Evolutionary conservation across 306 rosid species (phyloP), one percentile per base, ranked within the genome.

Genomic region (Dryas alaskensis): DNA sequence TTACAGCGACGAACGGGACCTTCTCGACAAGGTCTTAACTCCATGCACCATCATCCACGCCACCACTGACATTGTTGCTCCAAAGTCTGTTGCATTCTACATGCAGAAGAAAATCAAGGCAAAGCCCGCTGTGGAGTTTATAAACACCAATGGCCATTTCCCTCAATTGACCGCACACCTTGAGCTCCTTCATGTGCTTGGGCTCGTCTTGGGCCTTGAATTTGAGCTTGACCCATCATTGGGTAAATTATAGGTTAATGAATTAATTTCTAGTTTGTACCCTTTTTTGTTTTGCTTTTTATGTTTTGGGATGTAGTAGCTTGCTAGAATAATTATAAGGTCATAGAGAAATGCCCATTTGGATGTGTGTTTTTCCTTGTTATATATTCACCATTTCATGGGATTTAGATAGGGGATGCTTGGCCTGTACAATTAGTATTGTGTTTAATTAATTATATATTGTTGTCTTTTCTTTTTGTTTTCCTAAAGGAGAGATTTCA

Each of bases 41-140:
- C 95, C 97, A 52, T 87, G 95, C 89, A 88, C 92, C 3, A 87
- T 94, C 44, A 78, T 94, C 73, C 96, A 86, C 67, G 73, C 88
- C n/a, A 57, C 78, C 48, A 58, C 14, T 58, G 99, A 94, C 79
- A 9, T 60, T 3, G 92, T 65, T 8, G 94, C 73, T 78, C 97
- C 99, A 47, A 66, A 58, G 48, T 86, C 86, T 11, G 95, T 84
- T 14, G 88, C 88, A 0, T 27, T 76, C 45, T 94, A 79, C 83
- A 88, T 94, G 90, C 85, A 85, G 67, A 83, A 83, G 79, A 89
- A 84, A 55, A 89, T 94, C 53, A 88, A 84, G 85, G 95, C 79
- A 48, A 73, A 84, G 22, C 77, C 85, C 60, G 82, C 85, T 27
- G 83, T 92, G 81, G 84, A 84, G 84, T 31, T 86, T 53, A 73